Evolutionary conservation across 345 rosid species (phyloP).

Genomic region (Alliaria petiolata): DNA sequence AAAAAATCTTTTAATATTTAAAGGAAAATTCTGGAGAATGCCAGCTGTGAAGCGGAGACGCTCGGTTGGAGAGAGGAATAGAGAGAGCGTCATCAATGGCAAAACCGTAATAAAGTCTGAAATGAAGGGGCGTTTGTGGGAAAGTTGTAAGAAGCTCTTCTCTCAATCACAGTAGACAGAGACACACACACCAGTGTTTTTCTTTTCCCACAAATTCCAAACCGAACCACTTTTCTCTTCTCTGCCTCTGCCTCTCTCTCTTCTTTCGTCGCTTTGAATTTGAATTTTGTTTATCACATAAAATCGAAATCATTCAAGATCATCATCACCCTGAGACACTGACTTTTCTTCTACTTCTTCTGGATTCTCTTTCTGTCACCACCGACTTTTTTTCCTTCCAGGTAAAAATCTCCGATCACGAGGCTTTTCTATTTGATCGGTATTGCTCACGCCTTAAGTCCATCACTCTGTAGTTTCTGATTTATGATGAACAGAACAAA

Average conservation of each 20-base stretch:
- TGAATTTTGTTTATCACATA: too few relatives aligned
- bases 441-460: not conserved
- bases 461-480: too few relatives aligned
- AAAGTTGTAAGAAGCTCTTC: not conserved
- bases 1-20: too few relatives aligned
- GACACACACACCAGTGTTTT: too few relatives aligned
- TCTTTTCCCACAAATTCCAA: too few relatives aligned
- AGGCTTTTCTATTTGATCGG: not conserved
- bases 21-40: not conserved
- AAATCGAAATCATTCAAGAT: too few relatives aligned
- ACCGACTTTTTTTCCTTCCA: not conserved
- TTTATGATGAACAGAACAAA: too few relatives aligned
- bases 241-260: too few relatives aligned
- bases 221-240: too few relatives aligned
- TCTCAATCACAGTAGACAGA: too few relatives aligned
- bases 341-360: not conserved
- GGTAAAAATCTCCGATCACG: not conserved
- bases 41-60: not conserved
- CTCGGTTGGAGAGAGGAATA: not conserved
- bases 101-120: not conserved
- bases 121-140: not conserved
- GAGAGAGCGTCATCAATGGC: not conserved
- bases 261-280: too few relatives aligned
- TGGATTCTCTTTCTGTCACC: not conserved
- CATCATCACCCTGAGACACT: too few relatives aligned